Conservation (phyloP, 352 stramenopile genomes). For the Phytophthora citricola region DNA sequence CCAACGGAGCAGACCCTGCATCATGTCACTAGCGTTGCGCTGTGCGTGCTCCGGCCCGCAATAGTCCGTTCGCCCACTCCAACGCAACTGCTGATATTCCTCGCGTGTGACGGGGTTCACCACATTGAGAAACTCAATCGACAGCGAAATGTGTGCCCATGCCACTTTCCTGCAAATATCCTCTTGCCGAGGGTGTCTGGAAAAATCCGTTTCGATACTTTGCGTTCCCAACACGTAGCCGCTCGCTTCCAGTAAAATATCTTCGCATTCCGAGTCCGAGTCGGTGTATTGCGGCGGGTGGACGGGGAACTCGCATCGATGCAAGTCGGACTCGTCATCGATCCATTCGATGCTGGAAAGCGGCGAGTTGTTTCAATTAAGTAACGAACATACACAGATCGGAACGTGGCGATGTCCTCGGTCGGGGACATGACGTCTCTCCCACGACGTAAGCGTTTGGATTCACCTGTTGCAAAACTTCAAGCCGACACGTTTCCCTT, state of each 20-base stretch:
- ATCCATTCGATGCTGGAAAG: conserved; percentile 10
- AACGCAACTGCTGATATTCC: conserved; percentile 43
- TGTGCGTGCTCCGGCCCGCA: conserved; percentile 41
- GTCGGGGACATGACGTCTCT: conserved; percentile 44
- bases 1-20: conserved; percentile 48
- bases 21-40: conserved; percentile 48
- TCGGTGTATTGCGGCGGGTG: conserved; percentile 16
- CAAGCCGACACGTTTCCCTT: conserved; percentile 44
- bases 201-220: conserved; percentile 40
- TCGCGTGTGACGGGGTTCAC: conserved; percentile 30
- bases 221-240: conserved; percentile 52
- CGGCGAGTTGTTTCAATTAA: conserved; percentile 41
- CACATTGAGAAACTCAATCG: conserved; percentile 50
- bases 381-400: conserved; percentile 51
- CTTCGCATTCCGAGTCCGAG: conserved; percentile 20
- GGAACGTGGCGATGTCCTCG: conserved; percentile 37
- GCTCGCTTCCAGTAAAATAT: conserved; percentile 24
- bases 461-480: conserved; percentile 46
- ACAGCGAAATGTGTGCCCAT: conserved; percentile 47
- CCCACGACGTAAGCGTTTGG: conserved; percentile 43
- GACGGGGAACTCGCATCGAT: conserved; percentile 25
- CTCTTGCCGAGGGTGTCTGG: conserved; percentile 1
- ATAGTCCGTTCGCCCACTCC: conserved; percentile 53
- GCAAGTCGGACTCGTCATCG: not conserved
- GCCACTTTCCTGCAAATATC: conserved; percentile 22